Base-by-base conservation (phyloP, 2,329 filamentous ascomycete species). In the Thermoascus crustaceus region DNA sequence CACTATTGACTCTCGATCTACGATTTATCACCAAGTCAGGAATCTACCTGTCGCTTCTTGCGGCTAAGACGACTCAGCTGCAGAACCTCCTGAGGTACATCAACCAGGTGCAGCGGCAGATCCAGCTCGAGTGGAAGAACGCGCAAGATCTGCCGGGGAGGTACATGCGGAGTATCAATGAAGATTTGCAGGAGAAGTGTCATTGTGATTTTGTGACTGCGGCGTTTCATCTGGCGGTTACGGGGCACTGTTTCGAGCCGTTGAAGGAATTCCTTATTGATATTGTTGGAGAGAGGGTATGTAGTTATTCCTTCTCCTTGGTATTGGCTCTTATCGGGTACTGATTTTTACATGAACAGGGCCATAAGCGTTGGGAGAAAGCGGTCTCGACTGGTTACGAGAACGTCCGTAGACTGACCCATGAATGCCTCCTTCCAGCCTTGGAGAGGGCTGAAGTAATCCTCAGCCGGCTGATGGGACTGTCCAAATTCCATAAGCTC, bases 301-400 rank as follows among this genome's bases (percentile, higher is more conserved):
- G 74, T 58, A 19, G 17, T 16, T 3, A 22, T 10, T 8, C 14
- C 17, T 19, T 30, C 29, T 7, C 29, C 21, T 34, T 1, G 16
- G 32, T 14, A 19, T 29, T 14, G 21, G 13, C 4, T 5, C 2
- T 40, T 14, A 4, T 18, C 16, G 17, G 23, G 23, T n/a, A 21
- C 35, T 52, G 24, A 47, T 40, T 22, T 24, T 16, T 13, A 37
- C 39, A 40, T 19, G 10, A 13, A 13, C 33, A 91, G 82, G 87
- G 87, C 0, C 85, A 94, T 50, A 95, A 94, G 61, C 73, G 91
- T 32, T 98, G 91, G 91, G 88, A 96, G 44, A 93, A 89, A 52
- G 81, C 84, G 4, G 82, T 93, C 2, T 72, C 76, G 2, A 76
- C 78, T 3, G 85, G 87, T 1, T 80, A 95, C 13, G 79, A 85